phyloP scores from a whole-genome alignment of 1,284 basidiomycete genomes.

The Moniliella sp. region DNA sequence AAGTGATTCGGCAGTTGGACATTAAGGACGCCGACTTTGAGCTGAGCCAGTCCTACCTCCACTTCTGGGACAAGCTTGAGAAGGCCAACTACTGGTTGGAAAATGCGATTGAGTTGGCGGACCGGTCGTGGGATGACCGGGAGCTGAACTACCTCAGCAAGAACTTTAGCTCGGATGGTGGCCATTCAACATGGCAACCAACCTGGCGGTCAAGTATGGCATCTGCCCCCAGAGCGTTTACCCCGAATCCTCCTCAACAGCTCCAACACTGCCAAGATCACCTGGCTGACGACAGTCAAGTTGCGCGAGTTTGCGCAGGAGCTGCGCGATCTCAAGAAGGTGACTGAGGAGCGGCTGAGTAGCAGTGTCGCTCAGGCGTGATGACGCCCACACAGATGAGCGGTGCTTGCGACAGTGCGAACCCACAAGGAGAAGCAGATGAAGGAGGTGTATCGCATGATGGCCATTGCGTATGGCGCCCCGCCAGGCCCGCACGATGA shows the following conservation, averaged over 20 bases:
- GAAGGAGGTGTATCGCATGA: conserved; percentile 62
- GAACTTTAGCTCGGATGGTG: conserved; percentile 69
- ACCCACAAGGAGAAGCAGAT: conserved; percentile 60
- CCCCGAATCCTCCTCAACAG: conserved; percentile 71
- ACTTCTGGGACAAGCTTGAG: conserved; percentile 72
- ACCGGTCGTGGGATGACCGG: conserved; percentile 59
- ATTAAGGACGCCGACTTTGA: conserved; percentile 53
- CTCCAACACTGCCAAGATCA: conserved; percentile 50
- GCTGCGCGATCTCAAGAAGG: conserved; percentile 45
- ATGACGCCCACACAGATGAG: conserved; percentile 6
- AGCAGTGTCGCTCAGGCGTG: not conserved
- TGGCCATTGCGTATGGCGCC: conserved; percentile 53
- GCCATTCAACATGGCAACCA: conserved; percentile 83
- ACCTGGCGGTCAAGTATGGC: conserved; percentile 38
- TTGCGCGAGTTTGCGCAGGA: conserved; percentile 70
- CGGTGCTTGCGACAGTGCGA: conserved; percentile 21
- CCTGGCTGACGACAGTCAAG: conserved; percentile 62
- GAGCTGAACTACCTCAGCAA: conserved; percentile 53
- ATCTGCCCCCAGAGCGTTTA: conserved; percentile 44
- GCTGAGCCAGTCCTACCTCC: conserved; percentile 50
- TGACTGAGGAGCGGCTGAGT: conserved; percentile 35
- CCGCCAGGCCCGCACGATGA: conserved; percentile 13
- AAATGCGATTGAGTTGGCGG: conserved; percentile 56
- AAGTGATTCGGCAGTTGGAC: conserved; percentile 62
- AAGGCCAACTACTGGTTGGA: conserved; percentile 88